These are phyloP conservation scores for Zymoseptoria brevis DNA, from an alignment of 2,329 filamentous ascomycete species.

Conservation along the genomic window DNA sequence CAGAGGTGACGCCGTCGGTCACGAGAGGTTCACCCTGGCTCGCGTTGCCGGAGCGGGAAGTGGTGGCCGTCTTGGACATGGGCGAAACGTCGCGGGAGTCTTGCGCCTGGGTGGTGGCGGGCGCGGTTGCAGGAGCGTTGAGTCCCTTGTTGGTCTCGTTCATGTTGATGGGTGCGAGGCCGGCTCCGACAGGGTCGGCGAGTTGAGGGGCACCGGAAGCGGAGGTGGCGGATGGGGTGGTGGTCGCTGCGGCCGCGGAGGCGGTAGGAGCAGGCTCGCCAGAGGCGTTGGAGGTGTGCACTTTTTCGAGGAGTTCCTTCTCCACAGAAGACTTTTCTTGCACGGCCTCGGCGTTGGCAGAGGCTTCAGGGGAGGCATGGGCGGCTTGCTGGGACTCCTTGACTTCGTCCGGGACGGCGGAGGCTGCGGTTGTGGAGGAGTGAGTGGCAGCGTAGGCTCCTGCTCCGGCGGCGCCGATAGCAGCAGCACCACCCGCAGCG, in stretches of 20 bases:
- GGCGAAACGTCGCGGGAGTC: slow-evolving; percentile 37
- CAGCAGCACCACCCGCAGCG: slow-evolving; percentile 30
- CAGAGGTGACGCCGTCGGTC: slow-evolving; percentile 34
- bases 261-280: slow-evolving; percentile 39
- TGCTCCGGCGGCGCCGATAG: slow-evolving; percentile 17
- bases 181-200: slow-evolving; percentile 19
- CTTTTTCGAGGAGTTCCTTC: slow-evolving; percentile 61
- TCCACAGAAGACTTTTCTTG: slow-evolving; percentile 69
- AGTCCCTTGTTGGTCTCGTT: slow-evolving; percentile 24
- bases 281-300: slow-evolving; percentile 32
- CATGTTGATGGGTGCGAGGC: slow-evolving; percentile 20
- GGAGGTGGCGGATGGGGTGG: slow-evolving; percentile 22
- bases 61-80: slow-evolving; percentile 32
- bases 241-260: slow-evolving; percentile 30
- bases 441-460: background rate
- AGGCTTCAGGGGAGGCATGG: slow-evolving; percentile 57
- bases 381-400: slow-evolving; percentile 25
- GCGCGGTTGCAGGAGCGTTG: slow-evolving; percentile 30
- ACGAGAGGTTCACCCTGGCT: slow-evolving; percentile 34
- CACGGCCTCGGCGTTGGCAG: slow-evolving; percentile 59
- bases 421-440: background rate
- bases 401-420: slow-evolving; percentile 23
- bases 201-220: slow-evolving; percentile 25
- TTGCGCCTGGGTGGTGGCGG: slow-evolving; percentile 11
- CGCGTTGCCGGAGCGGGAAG: slow-evolving; percentile 6